Base-by-base conservation (phyloP, 2,329 filamentous ascomycete species). In the Fusarium sp. region DNA sequence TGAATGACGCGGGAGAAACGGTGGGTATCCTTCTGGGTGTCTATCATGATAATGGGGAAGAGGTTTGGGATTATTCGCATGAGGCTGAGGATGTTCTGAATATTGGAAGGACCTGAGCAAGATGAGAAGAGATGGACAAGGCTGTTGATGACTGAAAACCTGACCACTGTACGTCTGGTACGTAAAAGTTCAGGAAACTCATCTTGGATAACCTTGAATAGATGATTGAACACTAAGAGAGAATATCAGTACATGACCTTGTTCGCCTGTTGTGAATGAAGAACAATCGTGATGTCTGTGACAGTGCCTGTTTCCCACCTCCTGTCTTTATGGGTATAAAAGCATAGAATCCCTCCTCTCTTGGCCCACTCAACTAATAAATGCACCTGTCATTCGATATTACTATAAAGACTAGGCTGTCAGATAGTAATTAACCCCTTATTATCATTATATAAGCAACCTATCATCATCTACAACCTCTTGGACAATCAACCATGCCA, bases 301-400 rank as follows among this genome's bases (percentile, higher is more conserved):
- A n/a, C 9, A 37, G 34, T 18, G 34, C 9, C 16, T 4, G 10
- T 11, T 37, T 37, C 2, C 9, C 16, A 37, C 16, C 9, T 18
- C 16, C 5, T 18, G 3, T 37, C 16, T 16, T 11, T 5, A 11
- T n/a, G 16, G 9, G 11, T 37, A 37, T 37, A 37, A 37, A 34
- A n/a, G 1, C 16, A 37, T n/a, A 3, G 9, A 11, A 0, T n/a
- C 16, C 5, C 9, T n/a, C 5, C 9, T 34, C 14, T 4, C 32
- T 18, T 16, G 2, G 7, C 14, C 30, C 14, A n/a, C n/a, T n/a
- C n/a, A n/a, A n/a, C n/a, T n/a, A n/a, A n/a, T n/a, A n/a, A n/a
- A n/a, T n/a, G n/a, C n/a, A n/a, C n/a, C n/a, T n/a, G n/a, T n/a
- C n/a, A n/a, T n/a, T n/a, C n/a, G n/a, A n/a, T n/a, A n/a, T n/a